Evolutionary conservation across 2,329 filamentous ascomycete species (phyloP).

Genomic region (Neopestalotiopsis sp.): DNA sequence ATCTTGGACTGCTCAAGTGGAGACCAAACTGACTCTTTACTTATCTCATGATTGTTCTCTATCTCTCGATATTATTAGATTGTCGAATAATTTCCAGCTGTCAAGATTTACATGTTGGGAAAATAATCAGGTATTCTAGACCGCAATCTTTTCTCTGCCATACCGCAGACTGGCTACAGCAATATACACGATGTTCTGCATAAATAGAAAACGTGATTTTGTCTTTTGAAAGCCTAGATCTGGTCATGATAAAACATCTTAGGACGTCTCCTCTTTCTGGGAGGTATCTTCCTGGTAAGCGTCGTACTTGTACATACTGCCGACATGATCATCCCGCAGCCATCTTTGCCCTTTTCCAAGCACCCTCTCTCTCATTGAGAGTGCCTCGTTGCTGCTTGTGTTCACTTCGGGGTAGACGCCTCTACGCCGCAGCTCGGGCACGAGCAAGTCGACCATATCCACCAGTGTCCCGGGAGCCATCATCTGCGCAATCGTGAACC

Average conservation of each 20-base stretch:
- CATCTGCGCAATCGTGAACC: constrained; percentile 34
- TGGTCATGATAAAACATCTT: not conserved
- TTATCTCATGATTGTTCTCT: too few relatives aligned
- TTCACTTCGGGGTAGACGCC: constrained; percentile 35
- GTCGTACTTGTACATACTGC: constrained; percentile 65
- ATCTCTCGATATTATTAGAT: too few relatives aligned
- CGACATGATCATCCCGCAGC: constrained; percentile 62
- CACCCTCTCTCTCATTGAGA: constrained; percentile 65
- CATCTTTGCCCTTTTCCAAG: constrained; percentile 64
- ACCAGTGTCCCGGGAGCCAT: constrained; percentile 32
- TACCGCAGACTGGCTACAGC: too few relatives aligned
- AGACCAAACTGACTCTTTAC: too few relatives aligned
- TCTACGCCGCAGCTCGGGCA: constrained; percentile 31
- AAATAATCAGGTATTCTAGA: too few relatives aligned
- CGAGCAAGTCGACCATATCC: constrained; percentile 32
- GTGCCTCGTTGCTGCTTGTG: constrained; percentile 36
- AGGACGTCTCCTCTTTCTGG: constrained; percentile 44
- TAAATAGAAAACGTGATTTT: too few relatives aligned
- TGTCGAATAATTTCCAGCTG: too few relatives aligned
- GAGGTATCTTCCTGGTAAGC: constrained; percentile 62
- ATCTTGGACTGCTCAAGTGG: too few relatives aligned
- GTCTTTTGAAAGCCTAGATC: too few relatives aligned
- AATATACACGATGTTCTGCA: too few relatives aligned
- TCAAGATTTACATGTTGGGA: too few relatives aligned
- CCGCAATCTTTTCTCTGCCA: too few relatives aligned